phyloP scores from a whole-genome alignment of 768 basidiomycete genomes.

The Paxillus ammoniavirescens region DNA sequence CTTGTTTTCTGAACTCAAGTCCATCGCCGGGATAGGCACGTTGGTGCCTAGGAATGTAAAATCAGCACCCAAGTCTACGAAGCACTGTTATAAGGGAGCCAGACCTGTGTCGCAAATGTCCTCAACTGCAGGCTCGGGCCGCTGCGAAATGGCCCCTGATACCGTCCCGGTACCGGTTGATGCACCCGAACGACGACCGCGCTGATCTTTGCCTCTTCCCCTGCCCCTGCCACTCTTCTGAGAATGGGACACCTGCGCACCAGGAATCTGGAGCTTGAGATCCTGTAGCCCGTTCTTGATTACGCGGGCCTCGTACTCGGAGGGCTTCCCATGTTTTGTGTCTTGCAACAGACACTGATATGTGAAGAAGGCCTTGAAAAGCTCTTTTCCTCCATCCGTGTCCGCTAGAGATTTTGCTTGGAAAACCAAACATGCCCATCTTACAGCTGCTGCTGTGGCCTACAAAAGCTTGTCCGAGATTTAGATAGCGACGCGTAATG shows the following conservation, averaged over 20 bases:
- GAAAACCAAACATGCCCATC: conserved; percentile 18
- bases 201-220: not conserved
- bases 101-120: conserved; percentile 10
- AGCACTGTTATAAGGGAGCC: not conserved
- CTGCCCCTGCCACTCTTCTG: not conserved
- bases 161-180: not conserved
- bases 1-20: not conserved
- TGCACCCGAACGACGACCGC: not conserved
- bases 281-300: conserved; percentile 2
- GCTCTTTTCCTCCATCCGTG: conserved; percentile 6
- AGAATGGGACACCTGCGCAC: not conserved
- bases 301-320: not conserved
- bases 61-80: not conserved
- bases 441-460: conserved; percentile 10
- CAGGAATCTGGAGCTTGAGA: conserved; percentile 1
- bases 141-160: not conserved
- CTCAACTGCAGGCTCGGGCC: not conserved
- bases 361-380: conserved; percentile 21
- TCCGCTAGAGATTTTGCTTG: not conserved
- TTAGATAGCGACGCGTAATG: not conserved
- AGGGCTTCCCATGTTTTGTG: not conserved
- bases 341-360: conserved; percentile 8
- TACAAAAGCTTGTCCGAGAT: not conserved
- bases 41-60: not conserved
- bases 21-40: not conserved